Evolutionary conservation across 2,329 filamentous ascomycete species (phyloP), one percentile per base, ranked within the genome.

Genomic region (Ustulina deusta): DNA sequence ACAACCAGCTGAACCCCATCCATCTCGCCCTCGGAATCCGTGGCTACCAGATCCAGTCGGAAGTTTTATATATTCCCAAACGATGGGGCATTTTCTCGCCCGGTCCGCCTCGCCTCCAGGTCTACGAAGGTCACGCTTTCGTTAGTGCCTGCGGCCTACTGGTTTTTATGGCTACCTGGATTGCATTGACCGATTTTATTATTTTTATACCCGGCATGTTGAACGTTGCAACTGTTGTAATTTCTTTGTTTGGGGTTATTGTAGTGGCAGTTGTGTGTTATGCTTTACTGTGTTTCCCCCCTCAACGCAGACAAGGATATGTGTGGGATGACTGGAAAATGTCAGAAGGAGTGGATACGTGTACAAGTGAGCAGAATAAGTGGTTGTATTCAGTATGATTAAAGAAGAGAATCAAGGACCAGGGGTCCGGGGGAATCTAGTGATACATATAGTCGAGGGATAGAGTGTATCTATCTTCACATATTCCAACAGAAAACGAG

Each of bases 21-120:
- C 66, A 65, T 68, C 71, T 75, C 44, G 66, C 61, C 4, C 17
- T 74, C 48, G 74, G 59, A 44, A 74, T 49, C 48, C 68, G 65
- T 44, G 74, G 68, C 54, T 74, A 74, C 69, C 51, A 67, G 42
- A 74, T 76, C 51, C 74, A 76, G 55, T 74, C 71, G 34, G 66
- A 72, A 49, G 61, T 71, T 10, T 70, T 74, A 55, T 66, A 69
- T 55, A 73, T 76, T 60, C 69, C 74, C 22, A 64, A 74, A 65
- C 63, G 63, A 60, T 65, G 66, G 40, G 73, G 68, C 67, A 65
- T 71, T 66, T 72, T 74, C 56, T 73, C 69, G 61, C 61, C 71
- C 17, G 67, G 71, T 54, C 71, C 68, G 46, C 68, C 70, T 52
- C 71, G 66, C 36, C 68, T 72, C 46, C 71, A 74, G 63, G 62